Evolutionary conservation across 2,329 filamentous ascomycete species (phyloP).

Genomic region (Claviceps sp.): DNA sequence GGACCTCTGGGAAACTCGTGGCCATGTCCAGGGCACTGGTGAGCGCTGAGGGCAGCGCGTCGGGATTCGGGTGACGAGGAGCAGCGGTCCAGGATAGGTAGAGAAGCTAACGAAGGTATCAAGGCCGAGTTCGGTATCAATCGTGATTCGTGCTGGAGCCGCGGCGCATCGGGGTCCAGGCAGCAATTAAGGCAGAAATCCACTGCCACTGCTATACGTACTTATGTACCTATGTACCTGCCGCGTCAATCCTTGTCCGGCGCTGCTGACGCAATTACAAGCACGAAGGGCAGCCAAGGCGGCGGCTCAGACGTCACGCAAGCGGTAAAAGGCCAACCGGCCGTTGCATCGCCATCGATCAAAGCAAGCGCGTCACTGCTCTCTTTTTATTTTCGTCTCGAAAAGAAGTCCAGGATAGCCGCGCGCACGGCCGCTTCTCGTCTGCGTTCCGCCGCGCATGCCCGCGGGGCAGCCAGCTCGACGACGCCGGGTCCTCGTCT

Average conservation of each 20-base stretch:
- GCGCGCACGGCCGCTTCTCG: not conserved
- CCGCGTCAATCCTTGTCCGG: not conserved
- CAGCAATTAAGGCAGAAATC: not conserved
- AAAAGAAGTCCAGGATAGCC: not conserved
- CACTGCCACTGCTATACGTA: not conserved
- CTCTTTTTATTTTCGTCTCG: not conserved
- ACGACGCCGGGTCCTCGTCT: constrained; percentile 20
- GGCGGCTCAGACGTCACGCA: not conserved
- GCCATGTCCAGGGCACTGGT: constrained; percentile 18
- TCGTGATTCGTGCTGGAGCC: no score
- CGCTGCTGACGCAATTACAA: not conserved
- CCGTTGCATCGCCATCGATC: constrained; percentile 2
- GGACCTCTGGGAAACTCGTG: constrained; percentile 58
- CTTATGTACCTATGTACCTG: not conserved
- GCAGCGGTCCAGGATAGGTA: not conserved
- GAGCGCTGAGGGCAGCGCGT: not conserved
- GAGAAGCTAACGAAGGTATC: not conserved
- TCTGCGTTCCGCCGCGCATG: constrained; percentile 2
- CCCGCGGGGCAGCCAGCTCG: constrained; percentile 11
- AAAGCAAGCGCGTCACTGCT: not conserved
- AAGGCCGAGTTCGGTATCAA: constrained; percentile 1
- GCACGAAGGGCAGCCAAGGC: not conserved
- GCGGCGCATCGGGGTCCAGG: not conserved
- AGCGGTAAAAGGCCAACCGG: not conserved
- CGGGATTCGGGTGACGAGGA: not conserved